phyloP scores from a whole-genome alignment of 1,284 basidiomycete species.

The Boletus mariae region DNA sequence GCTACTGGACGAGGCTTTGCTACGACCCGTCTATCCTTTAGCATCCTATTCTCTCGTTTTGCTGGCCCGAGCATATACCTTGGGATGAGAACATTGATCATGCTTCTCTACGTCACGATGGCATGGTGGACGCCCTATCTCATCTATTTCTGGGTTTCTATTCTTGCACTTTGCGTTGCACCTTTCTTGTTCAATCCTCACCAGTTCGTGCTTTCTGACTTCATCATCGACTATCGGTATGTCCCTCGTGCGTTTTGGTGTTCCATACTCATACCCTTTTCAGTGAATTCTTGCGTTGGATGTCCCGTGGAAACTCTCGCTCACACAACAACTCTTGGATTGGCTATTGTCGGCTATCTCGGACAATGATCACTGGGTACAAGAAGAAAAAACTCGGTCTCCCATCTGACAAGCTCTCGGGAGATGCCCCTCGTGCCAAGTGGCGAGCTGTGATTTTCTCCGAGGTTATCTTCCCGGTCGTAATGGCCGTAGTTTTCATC shows the following conservation, averaged over 20 bases:
- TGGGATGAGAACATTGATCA: conserved; percentile 85
- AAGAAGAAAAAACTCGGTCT: conserved; percentile 94
- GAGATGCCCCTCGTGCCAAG: conserved; percentile 85
- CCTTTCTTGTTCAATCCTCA: conserved; percentile 98
- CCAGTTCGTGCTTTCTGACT: conserved; percentile 93
- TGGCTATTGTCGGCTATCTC: conserved; percentile 90
- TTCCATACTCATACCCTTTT: conserved; percentile 13
- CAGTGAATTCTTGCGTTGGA: conserved; percentile 94
- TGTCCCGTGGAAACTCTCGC: conserved; percentile 93
- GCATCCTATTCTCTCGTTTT: conserved; percentile 92
- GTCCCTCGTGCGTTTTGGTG: conserved; percentile 15
- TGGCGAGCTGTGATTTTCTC: conserved; percentile 88
- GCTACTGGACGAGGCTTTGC: conserved; percentile 99
- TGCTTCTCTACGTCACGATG: conserved; percentile 89
- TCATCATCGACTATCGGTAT: conserved; percentile 91
- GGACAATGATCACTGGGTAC: conserved; percentile 96
- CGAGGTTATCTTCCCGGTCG: conserved; percentile 83
- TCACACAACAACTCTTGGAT: conserved; percentile 99
- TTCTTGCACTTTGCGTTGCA: conserved; percentile 82
- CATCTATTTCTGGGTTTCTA: conserved; percentile 95
- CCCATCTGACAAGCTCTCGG: conserved; percentile 91
- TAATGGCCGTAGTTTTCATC: conserved; percentile 80
- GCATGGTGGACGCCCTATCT: conserved; percentile 86
- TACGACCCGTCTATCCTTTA: conserved; percentile 89
- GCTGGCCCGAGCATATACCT: conserved; percentile 96